A percentile compares a stretch with the other conserved stretches of the same genome.
These are phyloP conservation scores for Gillenia trifoliata DNA, from an alignment of 306 rosid species.

Conservation along the genomic window DNA sequence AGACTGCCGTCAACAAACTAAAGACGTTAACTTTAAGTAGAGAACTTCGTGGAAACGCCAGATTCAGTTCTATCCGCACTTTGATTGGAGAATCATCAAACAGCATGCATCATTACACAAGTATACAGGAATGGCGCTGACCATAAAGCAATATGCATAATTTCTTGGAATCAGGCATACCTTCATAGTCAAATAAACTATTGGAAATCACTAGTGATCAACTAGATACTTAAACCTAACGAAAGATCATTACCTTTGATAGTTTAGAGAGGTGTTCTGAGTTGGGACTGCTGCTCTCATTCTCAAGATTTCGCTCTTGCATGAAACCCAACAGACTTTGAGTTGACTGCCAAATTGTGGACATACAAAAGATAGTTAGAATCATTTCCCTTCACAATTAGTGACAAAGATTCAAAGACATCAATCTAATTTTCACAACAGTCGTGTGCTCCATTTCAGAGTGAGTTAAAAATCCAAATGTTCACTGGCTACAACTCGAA, in stretches of 20 bases:
- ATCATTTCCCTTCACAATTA: background rate
- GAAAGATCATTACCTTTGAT: conserved; percentile 24
- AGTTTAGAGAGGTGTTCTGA: conserved; percentile 23
- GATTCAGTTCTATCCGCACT: no score
- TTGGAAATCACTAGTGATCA: background rate
- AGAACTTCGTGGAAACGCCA: background rate
- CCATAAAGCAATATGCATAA: background rate
- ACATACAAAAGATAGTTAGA: background rate
- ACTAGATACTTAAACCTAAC: background rate
- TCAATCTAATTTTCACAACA: background rate
- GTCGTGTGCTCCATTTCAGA: background rate
- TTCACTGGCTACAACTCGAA: background rate
- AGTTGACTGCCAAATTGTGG: conserved; percentile 22
- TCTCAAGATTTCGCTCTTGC: conserved; percentile 37
- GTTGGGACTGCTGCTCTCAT: conserved; percentile 24
- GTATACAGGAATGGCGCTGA: background rate
- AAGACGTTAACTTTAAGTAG: background rate
- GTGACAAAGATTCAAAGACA: background rate
- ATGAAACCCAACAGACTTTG: conserved; percentile 24
- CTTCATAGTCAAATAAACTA: background rate
- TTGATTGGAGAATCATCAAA: background rate
- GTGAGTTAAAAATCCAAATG: background rate
- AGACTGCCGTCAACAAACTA: background rate
- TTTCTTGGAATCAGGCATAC: background rate
- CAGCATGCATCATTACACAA: background rate